Base-by-base conservation (phyloP, 129 eudicot genomes). In the Arctium minus region DNA sequence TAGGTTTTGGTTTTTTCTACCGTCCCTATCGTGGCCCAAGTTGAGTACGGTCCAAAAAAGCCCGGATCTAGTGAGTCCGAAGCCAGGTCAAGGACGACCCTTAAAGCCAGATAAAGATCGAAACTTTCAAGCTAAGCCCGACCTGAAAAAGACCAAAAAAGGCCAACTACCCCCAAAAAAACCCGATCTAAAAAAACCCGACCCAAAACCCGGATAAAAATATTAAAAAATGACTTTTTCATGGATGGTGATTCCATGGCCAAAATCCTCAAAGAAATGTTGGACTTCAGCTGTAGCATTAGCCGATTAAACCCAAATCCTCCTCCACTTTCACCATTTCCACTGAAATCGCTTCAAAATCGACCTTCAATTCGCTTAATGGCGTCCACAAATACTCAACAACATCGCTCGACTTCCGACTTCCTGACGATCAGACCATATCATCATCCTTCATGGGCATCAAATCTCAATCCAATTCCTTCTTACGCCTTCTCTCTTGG, bases 371-470 rank as follows among this genome's bases (percentile, higher is more conserved):
- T 77, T 71, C 72, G 80, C 44, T 40, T 81, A 0, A 84, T 84
- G 87, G 44, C 86, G 12, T 79, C 84, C 78, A 60, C 79, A 81
- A 22, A 22, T 22, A 30, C 62, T 84, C 85, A 80, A 50, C 82
- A 81, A 78, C 82, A 82, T 29, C 86, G 81, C 74, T 85, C 91
- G 56, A 44, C 79, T 8, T 79, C 87, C 78, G 87, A 74, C 12
- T 94, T 94, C 67, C 90, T 94, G 68, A 44, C 88, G 4, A 83
- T 65, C 74, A 86, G 80, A 83, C 88, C 93, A 22, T 94, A 94
- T 73, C 81, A 84, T 40, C 92, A 93, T 50, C 98, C 98, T 13
- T 69, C 97, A 33, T 94, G 98, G 98, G 98, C 98, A 13, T 86
- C 94, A 38, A 89, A 86, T 72, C 94, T 94, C 82, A 81, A 70